phyloP scores from a whole-genome alignment of 257 asterid genomes.

The Primulina tabacum region DNA sequence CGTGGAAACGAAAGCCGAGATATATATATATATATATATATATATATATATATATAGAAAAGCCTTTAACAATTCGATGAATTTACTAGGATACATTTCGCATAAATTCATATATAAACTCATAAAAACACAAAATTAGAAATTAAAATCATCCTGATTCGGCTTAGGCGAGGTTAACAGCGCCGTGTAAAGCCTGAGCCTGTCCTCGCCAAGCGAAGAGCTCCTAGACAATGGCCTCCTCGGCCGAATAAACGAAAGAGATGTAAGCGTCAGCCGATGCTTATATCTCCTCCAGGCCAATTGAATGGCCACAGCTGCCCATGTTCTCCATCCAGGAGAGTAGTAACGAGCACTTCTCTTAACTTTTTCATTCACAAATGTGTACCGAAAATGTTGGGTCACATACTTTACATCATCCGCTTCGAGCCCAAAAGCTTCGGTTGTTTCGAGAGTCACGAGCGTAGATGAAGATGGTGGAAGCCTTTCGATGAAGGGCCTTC shows the following conservation, averaged over 20 bases:
- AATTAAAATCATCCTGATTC: constrained; percentile 83
- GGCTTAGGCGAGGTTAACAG: constrained; percentile 92
- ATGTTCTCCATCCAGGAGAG: constrained; percentile 97
- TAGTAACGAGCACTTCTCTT: constrained; percentile 91
- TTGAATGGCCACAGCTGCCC: constrained; percentile 96
- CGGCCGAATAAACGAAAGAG: constrained; percentile 83
- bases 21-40: too few species aligned
- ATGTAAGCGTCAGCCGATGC: constrained; percentile 74
- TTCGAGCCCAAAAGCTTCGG: constrained; percentile 89
- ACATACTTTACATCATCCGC: constrained; percentile 91
- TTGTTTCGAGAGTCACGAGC: constrained; percentile 69
- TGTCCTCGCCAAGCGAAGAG: constrained; percentile 87
- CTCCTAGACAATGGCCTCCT: constrained; percentile 77
- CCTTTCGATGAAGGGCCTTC: constrained; percentile 80
- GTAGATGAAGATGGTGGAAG: constrained; percentile 88
- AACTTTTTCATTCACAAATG: constrained; percentile 83
- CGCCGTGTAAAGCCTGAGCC: constrained; percentile 83
- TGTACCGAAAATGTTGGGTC: constrained; percentile 92
- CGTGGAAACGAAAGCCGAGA: too few species aligned
- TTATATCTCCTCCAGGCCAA: constrained; percentile 86
- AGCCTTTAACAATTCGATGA: too few species aligned
- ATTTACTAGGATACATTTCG: too few species aligned
- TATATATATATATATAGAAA: too few species aligned
- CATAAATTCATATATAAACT: neutral
- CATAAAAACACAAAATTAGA: constrained; percentile 19